Evolutionary conservation across 768 basidiomycete genomes (phyloP).

Genomic region (Tylopilus intermedius): DNA sequence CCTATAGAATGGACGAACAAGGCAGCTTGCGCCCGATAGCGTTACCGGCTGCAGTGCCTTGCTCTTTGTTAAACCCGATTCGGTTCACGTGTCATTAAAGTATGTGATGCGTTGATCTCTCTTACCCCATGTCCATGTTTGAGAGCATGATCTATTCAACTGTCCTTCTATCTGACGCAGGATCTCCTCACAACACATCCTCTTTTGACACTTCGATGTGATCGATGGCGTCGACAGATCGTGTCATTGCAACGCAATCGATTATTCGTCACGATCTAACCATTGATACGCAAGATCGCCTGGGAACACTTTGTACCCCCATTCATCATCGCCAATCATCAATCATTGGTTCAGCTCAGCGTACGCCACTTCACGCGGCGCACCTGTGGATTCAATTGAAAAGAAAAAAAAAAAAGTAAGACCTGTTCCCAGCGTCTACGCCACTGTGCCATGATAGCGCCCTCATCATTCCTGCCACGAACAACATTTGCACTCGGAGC

Average conservation of each 20-base stretch:
- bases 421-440: neutral
- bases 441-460: neutral
- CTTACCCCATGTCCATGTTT: neutral
- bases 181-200: conserved; percentile 2
- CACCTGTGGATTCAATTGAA: neutral
- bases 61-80: neutral
- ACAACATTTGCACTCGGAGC: neutral
- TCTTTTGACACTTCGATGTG: neutral
- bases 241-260: neutral
- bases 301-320: neutral
- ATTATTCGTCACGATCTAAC: neutral
- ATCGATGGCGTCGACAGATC: conserved; percentile 5
- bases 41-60: neutral
- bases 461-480: neutral
- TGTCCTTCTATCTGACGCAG: conserved; percentile 2
- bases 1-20: neutral
- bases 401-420: neutral
- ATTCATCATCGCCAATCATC: neutral
- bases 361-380: neutral
- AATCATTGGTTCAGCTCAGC: neutral
- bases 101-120: conserved; percentile 4
- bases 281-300: neutral
- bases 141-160: neutral
- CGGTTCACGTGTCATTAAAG: neutral
- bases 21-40: neutral